Evolutionary conservation across 768 basidiomycete genomes (phyloP).

Genomic region (Cantharellus anzutake): DNA sequence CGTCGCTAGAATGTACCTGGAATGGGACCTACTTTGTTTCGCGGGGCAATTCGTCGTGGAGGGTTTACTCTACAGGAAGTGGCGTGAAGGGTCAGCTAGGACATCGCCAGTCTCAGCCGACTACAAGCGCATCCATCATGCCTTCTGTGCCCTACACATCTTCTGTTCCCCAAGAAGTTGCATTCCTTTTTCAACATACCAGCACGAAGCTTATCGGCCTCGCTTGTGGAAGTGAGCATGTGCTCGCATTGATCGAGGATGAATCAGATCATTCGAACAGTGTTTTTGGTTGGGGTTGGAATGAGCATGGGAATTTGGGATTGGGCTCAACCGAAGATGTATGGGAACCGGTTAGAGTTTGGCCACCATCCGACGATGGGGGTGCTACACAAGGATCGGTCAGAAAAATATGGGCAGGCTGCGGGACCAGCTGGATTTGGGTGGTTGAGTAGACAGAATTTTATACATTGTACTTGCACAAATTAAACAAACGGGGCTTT

Average conservation of each 20-base stretch:
- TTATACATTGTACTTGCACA: not conserved
- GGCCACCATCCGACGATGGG: slow-evolving; percentile 20
- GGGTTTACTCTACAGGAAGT: slow-evolving; percentile 33
- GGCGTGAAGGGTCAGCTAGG: slow-evolving; percentile 50
- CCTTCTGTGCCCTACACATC: slow-evolving; percentile 1
- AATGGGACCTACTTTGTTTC: slow-evolving; percentile 46
- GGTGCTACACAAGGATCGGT: not conserved
- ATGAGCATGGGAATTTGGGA: slow-evolving; percentile 91
- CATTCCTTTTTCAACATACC: not conserved
- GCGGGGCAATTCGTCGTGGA: slow-evolving; percentile 8
- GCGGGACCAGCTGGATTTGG: slow-evolving; percentile 32
- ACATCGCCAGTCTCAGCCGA: slow-evolving; percentile 10
- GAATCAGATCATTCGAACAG: slow-evolving; percentile 10
- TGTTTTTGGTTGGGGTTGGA: slow-evolving; percentile 93
- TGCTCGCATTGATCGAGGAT: slow-evolving; percentile 23
- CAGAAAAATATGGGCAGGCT: slow-evolving; percentile 26
- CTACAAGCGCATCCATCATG: not conserved
- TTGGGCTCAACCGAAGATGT: slow-evolving; percentile 39
- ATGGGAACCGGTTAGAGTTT: slow-evolving; percentile 29
- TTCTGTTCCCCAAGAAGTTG: slow-evolving; percentile 13
- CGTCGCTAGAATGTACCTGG: slow-evolving; percentile 47
- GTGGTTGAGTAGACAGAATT: slow-evolving; percentile 5
- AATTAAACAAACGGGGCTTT: too few species aligned
- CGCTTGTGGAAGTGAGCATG: slow-evolving; percentile 75
- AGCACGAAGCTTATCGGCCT: slow-evolving; percentile 15